Percentiles rank a stretch among this genome's conserved stretches.
phyloP scores from a whole-genome alignment of 306 rosid species.

The Neltuma alba region DNA sequence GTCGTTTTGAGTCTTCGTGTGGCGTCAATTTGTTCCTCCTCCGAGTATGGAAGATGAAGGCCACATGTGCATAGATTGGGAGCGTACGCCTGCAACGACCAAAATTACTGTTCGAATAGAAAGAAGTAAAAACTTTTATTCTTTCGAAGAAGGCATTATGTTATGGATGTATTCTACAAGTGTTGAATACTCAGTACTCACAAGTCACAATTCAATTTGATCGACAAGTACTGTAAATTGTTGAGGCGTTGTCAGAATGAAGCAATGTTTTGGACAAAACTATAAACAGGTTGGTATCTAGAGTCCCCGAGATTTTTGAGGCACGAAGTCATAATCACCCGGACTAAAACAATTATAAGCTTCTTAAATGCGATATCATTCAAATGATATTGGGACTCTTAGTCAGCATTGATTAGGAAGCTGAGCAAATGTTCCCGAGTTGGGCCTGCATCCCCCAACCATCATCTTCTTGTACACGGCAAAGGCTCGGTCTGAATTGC shows the following conservation, averaged over 20 bases:
- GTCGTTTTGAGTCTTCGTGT: conserved; percentile 9
- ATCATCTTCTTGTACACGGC: conserved; percentile 84
- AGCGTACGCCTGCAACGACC: conserved; percentile 30
- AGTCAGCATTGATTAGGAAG: conserved; percentile 73
- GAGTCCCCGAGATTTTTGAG: conserved; percentile 13
- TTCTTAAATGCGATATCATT: conserved; percentile 19
- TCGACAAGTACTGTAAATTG: neutral
- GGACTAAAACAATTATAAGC: conserved; percentile 28
- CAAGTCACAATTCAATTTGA: neutral
- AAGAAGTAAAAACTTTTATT: neutral
- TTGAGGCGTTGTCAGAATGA: conserved; percentile 11
- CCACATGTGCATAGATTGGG: neutral
- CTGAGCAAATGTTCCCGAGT: conserved; percentile 74
- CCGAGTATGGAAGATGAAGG: neutral
- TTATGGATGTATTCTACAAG: neutral
- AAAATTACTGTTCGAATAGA: neutral
- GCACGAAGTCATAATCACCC: neutral
- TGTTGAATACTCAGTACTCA: conserved; percentile 11
- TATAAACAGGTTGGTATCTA: neutral
- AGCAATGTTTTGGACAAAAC: conserved; percentile 14
- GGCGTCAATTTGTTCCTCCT: neutral
- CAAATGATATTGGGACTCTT: neutral
- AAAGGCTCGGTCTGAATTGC: conserved; percentile 72
- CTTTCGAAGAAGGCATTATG: conserved; percentile 3
- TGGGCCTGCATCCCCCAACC: conserved; percentile 87